Conservation (phyloP, 1,139 yeast species). For the Petasospora rhodanensis region DNA sequence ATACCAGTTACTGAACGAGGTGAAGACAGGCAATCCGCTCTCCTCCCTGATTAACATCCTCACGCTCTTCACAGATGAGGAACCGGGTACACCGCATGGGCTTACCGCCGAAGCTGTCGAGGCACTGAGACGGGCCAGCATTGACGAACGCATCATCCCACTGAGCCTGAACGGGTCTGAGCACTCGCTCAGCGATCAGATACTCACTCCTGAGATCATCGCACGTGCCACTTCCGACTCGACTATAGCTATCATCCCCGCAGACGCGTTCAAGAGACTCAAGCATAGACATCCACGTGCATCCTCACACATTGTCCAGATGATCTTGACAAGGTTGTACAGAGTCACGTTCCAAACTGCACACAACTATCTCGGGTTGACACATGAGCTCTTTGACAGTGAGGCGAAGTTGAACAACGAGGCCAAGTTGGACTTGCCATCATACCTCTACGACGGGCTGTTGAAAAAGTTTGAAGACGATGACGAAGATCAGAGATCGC, state of each 20-base stretch:
- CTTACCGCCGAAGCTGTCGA: no score
- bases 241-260: conserved; percentile 89
- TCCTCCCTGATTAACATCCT: conserved; percentile 79
- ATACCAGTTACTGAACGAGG: conserved; percentile 77
- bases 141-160: conserved; percentile 16
- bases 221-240: conserved; percentile 48
- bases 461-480: conserved; percentile 11
- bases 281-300: conserved; percentile 80
- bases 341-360: conserved; percentile 90
- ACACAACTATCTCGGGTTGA: conserved; percentile 79
- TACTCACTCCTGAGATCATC: conserved; percentile 29
- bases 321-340: conserved; percentile 80
- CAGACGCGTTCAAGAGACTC: conserved; percentile 70
- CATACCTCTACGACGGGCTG: conserved; percentile 52
- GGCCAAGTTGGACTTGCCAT: conserved; percentile 51
- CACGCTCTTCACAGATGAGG: conserved; percentile 55
- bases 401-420: conserved; percentile 62
- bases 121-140: not conserved
- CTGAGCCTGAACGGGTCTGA: conserved; percentile 14
- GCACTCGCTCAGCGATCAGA: conserved; percentile 1
- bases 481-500: not conserved
- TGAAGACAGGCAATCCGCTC: conserved; percentile 80
- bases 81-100: no score
- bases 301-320: conserved; percentile 90
- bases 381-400: conserved; percentile 74